Evolutionary conservation across 352 stramenopile genomes (phyloP).

Genomic region (Pythium biforme): DNA sequence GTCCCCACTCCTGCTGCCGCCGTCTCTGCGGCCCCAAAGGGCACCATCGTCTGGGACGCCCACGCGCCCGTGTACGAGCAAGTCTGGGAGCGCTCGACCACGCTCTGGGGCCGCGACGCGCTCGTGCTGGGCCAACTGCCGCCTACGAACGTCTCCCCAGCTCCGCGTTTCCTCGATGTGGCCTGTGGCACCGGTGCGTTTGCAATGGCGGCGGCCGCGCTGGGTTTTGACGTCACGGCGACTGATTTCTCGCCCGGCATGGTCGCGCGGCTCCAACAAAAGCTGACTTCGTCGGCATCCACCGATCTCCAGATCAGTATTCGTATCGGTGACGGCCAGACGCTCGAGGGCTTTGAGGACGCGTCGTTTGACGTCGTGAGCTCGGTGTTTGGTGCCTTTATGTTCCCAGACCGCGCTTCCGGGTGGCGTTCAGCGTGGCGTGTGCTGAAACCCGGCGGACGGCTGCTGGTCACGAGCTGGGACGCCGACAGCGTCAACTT

Average conservation of each 20-base stretch:
- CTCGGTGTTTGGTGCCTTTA: conserved; percentile 22
- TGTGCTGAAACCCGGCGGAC: conserved; percentile 19
- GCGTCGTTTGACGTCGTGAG: conserved; percentile 21
- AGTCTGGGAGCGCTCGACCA: conserved; percentile 1
- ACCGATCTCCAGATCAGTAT: neutral
- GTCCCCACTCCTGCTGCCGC: too few species aligned
- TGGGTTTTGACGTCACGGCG: conserved; percentile 21
- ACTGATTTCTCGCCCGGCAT: conserved; percentile 22
- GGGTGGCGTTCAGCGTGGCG: conserved; percentile 16
- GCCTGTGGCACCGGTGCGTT: conserved; percentile 14
- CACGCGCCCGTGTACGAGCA: conserved; percentile 2
- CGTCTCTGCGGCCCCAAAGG: too few species aligned
- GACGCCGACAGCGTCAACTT: conserved; percentile 21
- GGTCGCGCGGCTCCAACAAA: conserved; percentile 13
- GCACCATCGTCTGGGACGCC: neutral
- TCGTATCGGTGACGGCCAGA: conserved; percentile 19
- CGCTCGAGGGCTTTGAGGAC: conserved; percentile 14
- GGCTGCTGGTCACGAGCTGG: conserved; percentile 20
- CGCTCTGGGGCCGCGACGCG: conserved; percentile 77
- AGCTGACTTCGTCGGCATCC: neutral
- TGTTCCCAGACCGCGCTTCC: conserved; percentile 18
- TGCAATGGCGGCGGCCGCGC: conserved; percentile 1
- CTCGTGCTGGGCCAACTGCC: conserved; percentile 29
- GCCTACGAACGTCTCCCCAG: conserved; percentile 50
- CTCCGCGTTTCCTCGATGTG: conserved; percentile 33